phyloP scores from a whole-genome alignment of 75 land plant species.

The Sequoiadendron giganteum region DNA sequence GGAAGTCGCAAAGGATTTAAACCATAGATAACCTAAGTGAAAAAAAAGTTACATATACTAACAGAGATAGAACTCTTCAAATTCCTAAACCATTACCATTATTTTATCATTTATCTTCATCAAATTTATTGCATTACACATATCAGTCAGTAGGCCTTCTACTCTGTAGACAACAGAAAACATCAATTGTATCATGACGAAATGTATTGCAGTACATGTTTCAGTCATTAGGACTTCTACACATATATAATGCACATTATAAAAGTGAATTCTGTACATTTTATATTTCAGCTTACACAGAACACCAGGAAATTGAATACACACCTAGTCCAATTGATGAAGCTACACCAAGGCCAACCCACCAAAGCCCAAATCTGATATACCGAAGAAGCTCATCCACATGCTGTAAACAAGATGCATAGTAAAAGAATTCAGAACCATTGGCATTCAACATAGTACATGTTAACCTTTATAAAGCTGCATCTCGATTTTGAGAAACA shows the following conservation, averaged over 20 bases:
- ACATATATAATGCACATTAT: background rate
- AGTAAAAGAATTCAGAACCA: background rate
- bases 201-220: background rate
- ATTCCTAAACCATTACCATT: background rate
- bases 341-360: slow-evolving; percentile 86
- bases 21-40: background rate
- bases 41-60: background rate
- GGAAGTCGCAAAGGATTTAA: background rate
- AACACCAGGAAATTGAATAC: background rate
- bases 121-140: background rate
- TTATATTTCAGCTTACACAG: background rate
- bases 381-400: slow-evolving; percentile 53
- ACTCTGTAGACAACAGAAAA: too few species aligned
- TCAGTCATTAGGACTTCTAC: background rate
- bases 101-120: background rate
- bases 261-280: background rate
- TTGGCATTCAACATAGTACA: background rate
- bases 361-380: slow-evolving; percentile 66
- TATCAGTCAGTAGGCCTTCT: background rate
- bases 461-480: background rate
- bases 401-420: slow-evolving; percentile 33
- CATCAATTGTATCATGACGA: too few species aligned
- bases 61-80: background rate
- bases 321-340: slow-evolving; percentile 94
- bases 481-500: background rate